Evolutionary conservation across 1,284 basidiomycete genomes (phyloP), one percentile per base, ranked within the genome.

Genomic region (Irpex rosettiformis): DNA sequence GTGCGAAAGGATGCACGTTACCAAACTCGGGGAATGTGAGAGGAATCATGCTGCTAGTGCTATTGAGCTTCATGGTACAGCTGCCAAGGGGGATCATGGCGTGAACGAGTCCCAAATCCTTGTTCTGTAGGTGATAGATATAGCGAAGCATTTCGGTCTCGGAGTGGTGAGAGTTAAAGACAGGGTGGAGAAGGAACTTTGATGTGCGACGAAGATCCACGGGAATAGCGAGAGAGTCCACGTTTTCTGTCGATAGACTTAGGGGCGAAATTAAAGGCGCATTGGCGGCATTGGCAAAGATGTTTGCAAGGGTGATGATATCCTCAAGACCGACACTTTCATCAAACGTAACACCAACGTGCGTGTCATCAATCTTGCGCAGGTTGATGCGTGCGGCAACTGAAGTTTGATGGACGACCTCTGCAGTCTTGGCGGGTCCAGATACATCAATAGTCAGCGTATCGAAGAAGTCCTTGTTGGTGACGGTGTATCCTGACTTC

Each of bases 121-220:
- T 98, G 58, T 88, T 87, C 66, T 96, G 93, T 51, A 99, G 84
- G 66, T 94, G 88, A 76, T 94, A 87, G 72, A 99, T 93, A 77
- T 98, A 98, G 51, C 95, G 92, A 54, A 99, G 80, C 90, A 99
- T 94, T 78, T 98, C 94, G 1, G 96, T 98, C 79, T 99, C 96
- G 6, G 94, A 96, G 72, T 97, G 96, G 71, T 98, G 91, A 56
- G 87, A 85, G 77, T 95, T 95, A 79, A 98, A 99, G 49, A 98
- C 93, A 0, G 91, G 83, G 72, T 99, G 93, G 2, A 85, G 83
- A 21, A 99, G 81, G 77, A 88, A 93, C 54, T 82, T 74, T 3
- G 91, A 91, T 6, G 85, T 85, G 58, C 96, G 89, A 43, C 77
- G 78, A 43, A 96, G 79, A 22, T 73, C 62, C 2, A 78, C 61